Base-by-base conservation (phyloP, 2,329 filamentous ascomycete species). In the Cladosporium velox region DNA sequence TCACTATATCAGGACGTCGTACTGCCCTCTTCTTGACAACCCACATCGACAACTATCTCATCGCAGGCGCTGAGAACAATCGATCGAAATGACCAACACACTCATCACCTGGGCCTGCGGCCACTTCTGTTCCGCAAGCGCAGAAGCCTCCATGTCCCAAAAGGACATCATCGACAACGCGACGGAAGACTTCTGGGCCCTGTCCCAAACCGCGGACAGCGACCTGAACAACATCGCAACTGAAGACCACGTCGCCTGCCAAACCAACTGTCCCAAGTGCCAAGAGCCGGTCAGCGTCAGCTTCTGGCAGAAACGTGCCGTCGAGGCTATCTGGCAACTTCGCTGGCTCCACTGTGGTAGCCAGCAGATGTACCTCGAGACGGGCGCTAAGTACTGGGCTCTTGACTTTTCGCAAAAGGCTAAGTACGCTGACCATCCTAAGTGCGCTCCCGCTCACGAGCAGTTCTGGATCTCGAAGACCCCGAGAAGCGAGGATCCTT, bases 391-490 rank as follows among this genome's bases (percentile, higher is more conserved):
- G 38, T 65, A 65, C 24, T 15, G 24, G 28, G 11, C 7, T 2
- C 54, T 58, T 21, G 62, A 65, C 11, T 65, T 58, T 28, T 59
- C 54, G 6, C 41, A 58, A n/a, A 65, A 51, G 10, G 62, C 62
- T 6, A 34, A 18, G 15, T 58, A 11, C 10, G 32, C 52, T 4
- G 2, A 59, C 28, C n/a, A 51, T 15, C 6, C 12, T 4, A 51
- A 21, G 28, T 65, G 52, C 15, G 52, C 38, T n/a, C n/a, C n/a
- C 3, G 38, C 62, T n/a, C 62, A 65, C n/a, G 11, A 32, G 4
- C 62, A 65, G 12, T 65, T 59, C 28, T 65, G 62, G 62, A 47
- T 65, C 18, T 59, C 62, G 1, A 51, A 24, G 8, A 52, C 54
- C 3, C 15, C 34, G 18, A 55, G 54, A 26, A 14, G 18, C 30